Evolutionary conservation across 768 basidiomycete genomes (phyloP).

Genomic region (Leccinellum rugosiceps): DNA sequence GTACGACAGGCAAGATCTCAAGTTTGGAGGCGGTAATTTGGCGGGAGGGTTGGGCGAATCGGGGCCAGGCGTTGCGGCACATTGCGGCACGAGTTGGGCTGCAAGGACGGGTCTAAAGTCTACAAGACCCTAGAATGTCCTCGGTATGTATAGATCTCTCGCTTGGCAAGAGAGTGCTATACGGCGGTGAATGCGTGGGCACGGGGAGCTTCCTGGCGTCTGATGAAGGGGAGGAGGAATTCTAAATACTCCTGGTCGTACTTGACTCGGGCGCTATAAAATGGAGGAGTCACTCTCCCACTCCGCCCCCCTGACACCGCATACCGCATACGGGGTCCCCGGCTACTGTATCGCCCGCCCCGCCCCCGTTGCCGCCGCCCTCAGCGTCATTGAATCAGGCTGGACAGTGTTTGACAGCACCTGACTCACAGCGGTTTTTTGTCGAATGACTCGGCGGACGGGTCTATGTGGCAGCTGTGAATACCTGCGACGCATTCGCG

Average conservation of each 20-base stretch:
- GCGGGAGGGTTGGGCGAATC: slow-evolving; percentile 23
- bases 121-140: slow-evolving; percentile 45
- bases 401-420: neutral
- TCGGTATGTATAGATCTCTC: slow-evolving; percentile 23
- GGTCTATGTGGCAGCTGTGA: neutral
- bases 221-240: slow-evolving; percentile 5
- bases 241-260: slow-evolving; percentile 20
- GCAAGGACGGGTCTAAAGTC: slow-evolving; percentile 33
- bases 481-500: neutral
- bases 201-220: slow-evolving; percentile 1
- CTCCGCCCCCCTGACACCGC: slow-evolving; percentile 24
- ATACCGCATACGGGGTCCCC: slow-evolving; percentile 27
- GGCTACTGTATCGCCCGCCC: slow-evolving; percentile 4
- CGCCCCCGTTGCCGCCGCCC: slow-evolving; percentile 3
- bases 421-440: slow-evolving; percentile 5
- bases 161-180: slow-evolving; percentile 22
- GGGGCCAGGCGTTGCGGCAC: slow-evolving; percentile 31
- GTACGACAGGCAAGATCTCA: slow-evolving; percentile 12
- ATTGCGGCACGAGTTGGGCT: slow-evolving; percentile 35
- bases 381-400: neutral
- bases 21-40: slow-evolving; percentile 11
- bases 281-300: slow-evolving; percentile 32
- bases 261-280: slow-evolving; percentile 32
- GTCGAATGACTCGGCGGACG: neutral
- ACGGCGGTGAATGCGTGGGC: neutral